A percentile compares a stretch with the other conserved stretches of the same genome.
phyloP scores from a whole-genome alignment of 2,329 filamentous ascomycete species.

The Pseudopyricularia cyperi region DNA sequence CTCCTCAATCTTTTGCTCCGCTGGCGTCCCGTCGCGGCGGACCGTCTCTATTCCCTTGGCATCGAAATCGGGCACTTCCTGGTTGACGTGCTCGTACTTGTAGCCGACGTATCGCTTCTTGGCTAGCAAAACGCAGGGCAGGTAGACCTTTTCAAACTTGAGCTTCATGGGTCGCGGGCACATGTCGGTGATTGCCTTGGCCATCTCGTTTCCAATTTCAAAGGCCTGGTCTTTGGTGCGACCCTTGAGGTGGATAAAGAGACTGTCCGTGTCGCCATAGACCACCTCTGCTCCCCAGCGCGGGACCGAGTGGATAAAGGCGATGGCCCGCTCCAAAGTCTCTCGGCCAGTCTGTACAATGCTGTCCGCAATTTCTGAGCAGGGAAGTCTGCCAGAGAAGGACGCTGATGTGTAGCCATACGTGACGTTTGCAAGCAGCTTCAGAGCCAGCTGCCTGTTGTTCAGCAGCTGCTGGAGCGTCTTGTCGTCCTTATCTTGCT shows the following conservation, averaged over 20 bases:
- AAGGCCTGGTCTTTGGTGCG: conserved; percentile 83
- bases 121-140: conserved; percentile 82
- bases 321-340: conserved; percentile 87
- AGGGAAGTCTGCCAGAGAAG: conserved; percentile 95
- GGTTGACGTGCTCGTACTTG: conserved; percentile 74
- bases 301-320: conserved; percentile 75
- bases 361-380: conserved; percentile 92
- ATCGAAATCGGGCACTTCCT: conserved; percentile 78
- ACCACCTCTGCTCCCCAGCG: conserved; percentile 93
- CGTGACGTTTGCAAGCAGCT: conserved; percentile 95
- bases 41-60: conserved; percentile 98
- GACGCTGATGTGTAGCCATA: conserved; percentile 92
- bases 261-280: conserved; percentile 92
- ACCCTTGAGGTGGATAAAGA: conserved; percentile 84
- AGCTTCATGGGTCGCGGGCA: conserved; percentile 89
- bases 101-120: conserved; percentile 98
- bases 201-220: conserved; percentile 83
- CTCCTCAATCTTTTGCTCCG: conserved; percentile 94
- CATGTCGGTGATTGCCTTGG: conserved; percentile 70
- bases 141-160: conserved; percentile 98
- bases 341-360: conserved; percentile 95
- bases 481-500: conserved; percentile 78
- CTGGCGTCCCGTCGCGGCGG: conserved; percentile 83
- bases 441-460: conserved; percentile 85
- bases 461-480: conserved; percentile 76